Evolutionary conservation across 2,329 filamentous ascomycete species (phyloP), one percentile per base, ranked within the genome.

Genomic region (Pseudocercospora cruenta): DNA sequence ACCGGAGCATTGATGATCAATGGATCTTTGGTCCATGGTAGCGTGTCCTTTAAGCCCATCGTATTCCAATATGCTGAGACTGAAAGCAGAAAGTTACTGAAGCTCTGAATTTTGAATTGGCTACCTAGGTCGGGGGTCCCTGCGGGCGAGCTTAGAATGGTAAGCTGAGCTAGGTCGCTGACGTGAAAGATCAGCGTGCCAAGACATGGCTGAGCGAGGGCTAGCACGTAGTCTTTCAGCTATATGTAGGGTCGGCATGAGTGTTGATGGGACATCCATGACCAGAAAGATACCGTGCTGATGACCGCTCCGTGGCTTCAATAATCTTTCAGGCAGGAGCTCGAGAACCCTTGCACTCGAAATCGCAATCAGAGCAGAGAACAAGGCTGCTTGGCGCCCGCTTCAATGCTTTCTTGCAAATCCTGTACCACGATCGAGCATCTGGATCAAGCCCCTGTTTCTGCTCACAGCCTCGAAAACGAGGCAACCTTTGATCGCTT

Each of bases 1-100:
- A 69, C 67, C 12, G 69, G 69, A 24, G 69, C 69, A 60, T 71
- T 71, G 65, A 71, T 68, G 60, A 71, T 60, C 24, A 71, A 58
- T 4, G 67, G 69, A 60, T 39, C 62, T 33, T 58, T 24, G 9
- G 67, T 68, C 67, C 65, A 71, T 45, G 69, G 66, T 19, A 71
- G 51, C 3, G 60, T 57, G 3, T 63, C 43, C 22, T 57, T 36
- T 10, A 66, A 31, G 8, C 47, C 55, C 63, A 68, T 65, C 8
- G 16, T 45, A 16, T 3, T 26, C 22, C 12, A 19, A 24, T 21
- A 51, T 26, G 12, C 22, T 24, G 21, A 21, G 8, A 24, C 19
- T 51, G 21, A 4, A 19, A 43, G 39, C 39, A 43, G 39, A 43
- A 51, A 19, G 3, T 3, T 24, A 22, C 21, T 1, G 21, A 51